Evolutionary conservation across 177 flowering plant species (phyloP).

Genomic region (Vitis hybrid): DNA sequence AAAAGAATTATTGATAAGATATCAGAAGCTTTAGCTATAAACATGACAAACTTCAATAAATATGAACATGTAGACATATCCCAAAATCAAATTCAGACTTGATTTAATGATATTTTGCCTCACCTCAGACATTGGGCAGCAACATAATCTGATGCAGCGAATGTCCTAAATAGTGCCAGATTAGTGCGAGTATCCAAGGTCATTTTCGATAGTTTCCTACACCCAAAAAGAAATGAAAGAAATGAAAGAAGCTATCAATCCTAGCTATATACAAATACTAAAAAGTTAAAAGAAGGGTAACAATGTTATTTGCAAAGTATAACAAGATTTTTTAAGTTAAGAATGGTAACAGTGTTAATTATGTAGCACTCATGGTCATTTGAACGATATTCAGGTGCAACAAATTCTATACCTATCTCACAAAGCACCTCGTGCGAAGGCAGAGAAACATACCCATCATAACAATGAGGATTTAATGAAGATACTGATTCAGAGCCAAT

Average conservation of each 20-base stretch:
- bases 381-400: constrained; percentile 1
- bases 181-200: constrained; percentile 77
- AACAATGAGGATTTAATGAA: constrained; percentile 56
- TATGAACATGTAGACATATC: not conserved
- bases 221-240: constrained; percentile 4
- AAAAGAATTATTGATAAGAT: not conserved
- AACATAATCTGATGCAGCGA: constrained; percentile 80
- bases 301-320: not conserved
- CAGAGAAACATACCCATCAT: constrained; percentile 64
- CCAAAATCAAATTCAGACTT: not conserved
- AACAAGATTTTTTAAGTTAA: not conserved
- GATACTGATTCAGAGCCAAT: constrained; percentile 52
- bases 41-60: not conserved
- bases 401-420: not conserved
- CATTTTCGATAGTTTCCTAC: constrained; percentile 50
- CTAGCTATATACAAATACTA: not conserved
- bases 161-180: constrained; percentile 68
- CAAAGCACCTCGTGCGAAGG: not conserved
- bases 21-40: not conserved
- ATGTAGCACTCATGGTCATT: no score
- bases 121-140: constrained; percentile 85
- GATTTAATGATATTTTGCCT: constrained; percentile 16
- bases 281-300: not conserved
- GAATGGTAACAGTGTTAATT: no score
- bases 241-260: not conserved